Percentiles rank a stretch among this genome's conserved stretches.
Conservation (phyloP, 2,329 filamentous ascomycete genomes). For the Colletotrichum eleusines region DNA sequence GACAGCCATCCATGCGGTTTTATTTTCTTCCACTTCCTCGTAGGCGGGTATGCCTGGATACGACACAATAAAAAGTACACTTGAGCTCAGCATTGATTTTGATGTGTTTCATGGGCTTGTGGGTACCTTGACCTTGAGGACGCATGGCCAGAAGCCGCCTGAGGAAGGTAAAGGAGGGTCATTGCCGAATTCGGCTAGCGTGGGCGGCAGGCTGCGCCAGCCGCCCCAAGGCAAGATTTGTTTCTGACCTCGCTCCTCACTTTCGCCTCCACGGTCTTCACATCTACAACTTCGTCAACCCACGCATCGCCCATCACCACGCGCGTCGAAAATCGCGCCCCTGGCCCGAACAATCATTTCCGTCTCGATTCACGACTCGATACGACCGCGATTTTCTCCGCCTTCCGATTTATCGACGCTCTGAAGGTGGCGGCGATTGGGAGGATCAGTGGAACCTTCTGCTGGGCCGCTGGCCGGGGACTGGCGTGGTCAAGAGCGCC, state of each 20-base stretch:
- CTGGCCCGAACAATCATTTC: slow-evolving; percentile 48
- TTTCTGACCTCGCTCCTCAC: slow-evolving; percentile 55
- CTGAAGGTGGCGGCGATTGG: slow-evolving; percentile 58
- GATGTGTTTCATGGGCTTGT: slow-evolving; percentile 24
- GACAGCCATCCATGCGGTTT: neutral
- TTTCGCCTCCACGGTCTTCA: slow-evolving; percentile 57
- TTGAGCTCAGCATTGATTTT: slow-evolving; percentile 4
- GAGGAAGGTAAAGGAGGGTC: slow-evolving; percentile 45
- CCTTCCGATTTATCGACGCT: slow-evolving; percentile 46
- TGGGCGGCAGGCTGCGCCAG: slow-evolving; percentile 47
- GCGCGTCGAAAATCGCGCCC: slow-evolving; percentile 65
- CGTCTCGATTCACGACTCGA: slow-evolving; percentile 52
- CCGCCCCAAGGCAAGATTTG: slow-evolving; percentile 59
- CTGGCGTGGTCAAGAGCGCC: slow-evolving; percentile 57
- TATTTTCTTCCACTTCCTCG: neutral
- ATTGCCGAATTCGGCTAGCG: slow-evolving; percentile 51
- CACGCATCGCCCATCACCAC: slow-evolving; percentile 58
- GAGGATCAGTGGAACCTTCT: slow-evolving; percentile 60
- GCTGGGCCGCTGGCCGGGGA: slow-evolving; percentile 61
- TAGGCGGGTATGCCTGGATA: neutral
- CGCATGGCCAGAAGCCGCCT: no score
- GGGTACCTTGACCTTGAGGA: slow-evolving; percentile 30
- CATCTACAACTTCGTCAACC: slow-evolving; percentile 42
- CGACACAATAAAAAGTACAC: slow-evolving; percentile 6
- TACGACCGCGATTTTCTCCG: slow-evolving; percentile 52